Percentiles rank a stretch among this genome's conserved stretches.
Conservation (phyloP, 1,284 basidiomycete genomes). For the Pholiota adiposa region DNA sequence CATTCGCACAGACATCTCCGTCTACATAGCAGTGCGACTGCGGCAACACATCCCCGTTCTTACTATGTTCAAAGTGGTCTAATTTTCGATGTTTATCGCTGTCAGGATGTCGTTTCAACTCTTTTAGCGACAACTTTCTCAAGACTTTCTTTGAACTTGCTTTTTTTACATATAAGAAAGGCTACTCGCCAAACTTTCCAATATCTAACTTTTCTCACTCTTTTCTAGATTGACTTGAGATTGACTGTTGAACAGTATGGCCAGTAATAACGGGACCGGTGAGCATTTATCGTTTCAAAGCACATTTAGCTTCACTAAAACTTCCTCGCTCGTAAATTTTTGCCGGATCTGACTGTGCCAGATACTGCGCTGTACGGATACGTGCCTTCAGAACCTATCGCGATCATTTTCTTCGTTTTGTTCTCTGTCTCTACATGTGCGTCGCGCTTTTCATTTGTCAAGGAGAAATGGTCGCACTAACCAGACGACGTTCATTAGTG, state of each 20-base stretch:
- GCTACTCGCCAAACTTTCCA: background rate
- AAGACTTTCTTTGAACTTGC: no score
- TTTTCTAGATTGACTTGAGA: background rate
- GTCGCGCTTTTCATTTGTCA: background rate
- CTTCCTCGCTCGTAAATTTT: constrained; percentile 35
- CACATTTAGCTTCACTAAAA: constrained; percentile 32
- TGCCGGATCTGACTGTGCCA: constrained; percentile 30
- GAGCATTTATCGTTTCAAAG: background rate
- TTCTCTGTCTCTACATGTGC: constrained; percentile 1
- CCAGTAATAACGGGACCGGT: background rate
- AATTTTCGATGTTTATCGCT: background rate
- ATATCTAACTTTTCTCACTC: background rate
- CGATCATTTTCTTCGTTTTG: background rate
- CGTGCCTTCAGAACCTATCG: background rate
- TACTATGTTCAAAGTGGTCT: background rate
- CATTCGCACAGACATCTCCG: background rate
- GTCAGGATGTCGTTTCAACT: background rate
- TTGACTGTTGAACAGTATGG: background rate
- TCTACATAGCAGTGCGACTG: background rate
- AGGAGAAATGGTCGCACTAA: background rate
- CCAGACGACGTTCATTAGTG: constrained; percentile 26
- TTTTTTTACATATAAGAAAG: background rate
- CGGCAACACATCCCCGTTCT: background rate
- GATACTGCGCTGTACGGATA: constrained; percentile 6
- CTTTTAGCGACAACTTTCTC: background rate